These are phyloP conservation scores for Phoenix dactylifera DNA, from an alignment of 176 grass and related monocot species.

Conservation along the genomic window DNA sequence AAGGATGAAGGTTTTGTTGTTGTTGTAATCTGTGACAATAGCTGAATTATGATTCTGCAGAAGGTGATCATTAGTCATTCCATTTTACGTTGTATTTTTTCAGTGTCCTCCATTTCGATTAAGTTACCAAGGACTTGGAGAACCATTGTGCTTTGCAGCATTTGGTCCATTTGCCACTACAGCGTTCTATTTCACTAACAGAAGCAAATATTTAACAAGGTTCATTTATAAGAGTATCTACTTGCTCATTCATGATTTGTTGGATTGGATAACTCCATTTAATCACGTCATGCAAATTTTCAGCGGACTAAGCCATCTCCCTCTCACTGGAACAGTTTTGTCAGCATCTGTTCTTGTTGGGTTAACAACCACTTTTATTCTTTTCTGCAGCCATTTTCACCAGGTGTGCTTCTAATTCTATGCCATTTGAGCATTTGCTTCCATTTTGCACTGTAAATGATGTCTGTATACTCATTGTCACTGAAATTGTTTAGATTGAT, in stretches of 20 bases:
- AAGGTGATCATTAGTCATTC: too few relatives aligned
- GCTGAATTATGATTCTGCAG: too few relatives aligned
- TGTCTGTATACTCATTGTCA: slow-evolving; percentile 6
- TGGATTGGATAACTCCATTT: background rate
- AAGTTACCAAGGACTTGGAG: slow-evolving; percentile 82
- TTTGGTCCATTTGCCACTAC: slow-evolving; percentile 92
- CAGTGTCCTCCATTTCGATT: slow-evolving; percentile 87
- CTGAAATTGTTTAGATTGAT: slow-evolving; percentile 47
- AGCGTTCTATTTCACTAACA: slow-evolving; percentile 76
- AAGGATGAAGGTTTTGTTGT: too few relatives aligned
- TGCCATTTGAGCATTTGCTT: background rate
- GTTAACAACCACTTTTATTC: slow-evolving; percentile 84
- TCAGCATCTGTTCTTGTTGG: slow-evolving; percentile 78
- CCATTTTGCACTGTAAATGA: background rate
- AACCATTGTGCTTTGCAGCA: slow-evolving; percentile 81
- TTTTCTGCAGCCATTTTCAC: slow-evolving; percentile 98
- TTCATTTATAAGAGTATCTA: slow-evolving; percentile 15
- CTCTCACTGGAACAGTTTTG: slow-evolving; percentile 48
- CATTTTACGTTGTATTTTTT: background rate
- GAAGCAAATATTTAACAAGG: slow-evolving; percentile 31
- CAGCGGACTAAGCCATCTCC: slow-evolving; percentile 43
- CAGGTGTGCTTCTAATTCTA: slow-evolving; percentile 35
- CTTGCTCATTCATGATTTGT: background rate
- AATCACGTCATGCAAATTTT: slow-evolving; percentile 20
- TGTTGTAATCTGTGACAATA: too few relatives aligned